Evolutionary conservation across 495 filamentous ascomycete genomes (phyloP), one percentile per base, ranked within the genome.

Genomic region (Aspergillus steynii): DNA sequence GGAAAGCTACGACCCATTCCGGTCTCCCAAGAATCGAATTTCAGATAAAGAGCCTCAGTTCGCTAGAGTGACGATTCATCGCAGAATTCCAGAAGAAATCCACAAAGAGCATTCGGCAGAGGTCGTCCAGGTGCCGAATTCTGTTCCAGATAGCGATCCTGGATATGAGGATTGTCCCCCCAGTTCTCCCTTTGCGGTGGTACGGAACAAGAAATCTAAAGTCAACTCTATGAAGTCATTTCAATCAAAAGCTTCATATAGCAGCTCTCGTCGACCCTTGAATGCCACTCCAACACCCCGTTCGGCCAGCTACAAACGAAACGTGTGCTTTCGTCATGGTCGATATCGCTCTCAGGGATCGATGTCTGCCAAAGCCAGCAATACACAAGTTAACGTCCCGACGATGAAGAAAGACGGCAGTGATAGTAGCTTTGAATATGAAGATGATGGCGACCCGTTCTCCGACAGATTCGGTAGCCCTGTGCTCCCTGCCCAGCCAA

Each of bases 1-100:
- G 3, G 71, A 88, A 59, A 84, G 90, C 77, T 97, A 96, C 63
- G 93, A 97, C 73, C 93, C 93, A 0, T 96, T 86, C 71, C 82
- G 89, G 62, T 86, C 90, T 7, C 92, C 91, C 3, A 81, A 82
- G 45, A 71, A 81, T 29, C 74, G 68, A 0, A 69, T 77, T 2
- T 53, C 73, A 1, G 71, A 67, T 1, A 59, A 60, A 1, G 72
- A 79, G 65, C 78, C 72, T 59, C 68, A 83, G 42, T 80, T 82
- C 61, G 77, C 86, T 3, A 88, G 83, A 49, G 83, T 96, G 34
- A 88, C 86, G 2, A 79, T 96, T 32, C 86, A 93, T 66, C 84
- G 86, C 49, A 63, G 71, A 15, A 26, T 53, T 0, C 55, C 70
- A 0, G 66, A 42, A 28, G 61, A 31, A 15, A 58, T 53, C 42